Evolutionary conservation across 441 rosid species (phyloP).

Genomic region (Erysimum pusillum): DNA sequence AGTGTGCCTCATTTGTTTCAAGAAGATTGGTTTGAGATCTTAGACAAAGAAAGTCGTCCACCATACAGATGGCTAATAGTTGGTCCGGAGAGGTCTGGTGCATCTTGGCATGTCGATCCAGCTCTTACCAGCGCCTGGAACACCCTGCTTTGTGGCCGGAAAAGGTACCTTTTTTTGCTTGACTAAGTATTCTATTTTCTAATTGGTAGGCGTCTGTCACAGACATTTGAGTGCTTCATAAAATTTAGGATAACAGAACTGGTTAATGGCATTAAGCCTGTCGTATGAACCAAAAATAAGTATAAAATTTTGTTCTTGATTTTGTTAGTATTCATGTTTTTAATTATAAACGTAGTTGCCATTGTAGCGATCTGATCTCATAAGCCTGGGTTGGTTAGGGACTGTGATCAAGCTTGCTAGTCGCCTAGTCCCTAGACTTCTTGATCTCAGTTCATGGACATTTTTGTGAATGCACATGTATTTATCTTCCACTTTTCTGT

Average conservation of each 20-base stretch:
- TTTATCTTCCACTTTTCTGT: neutral
- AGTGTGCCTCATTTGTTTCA: conserved; percentile 82
- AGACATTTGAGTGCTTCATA: too few relatives aligned
- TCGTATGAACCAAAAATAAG: neutral
- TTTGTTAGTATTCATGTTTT: neutral
- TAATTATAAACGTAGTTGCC: neutral
- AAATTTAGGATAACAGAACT: conserved; percentile 1
- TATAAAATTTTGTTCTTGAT: neutral
- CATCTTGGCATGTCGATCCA: conserved; percentile 99
- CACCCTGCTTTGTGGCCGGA: conserved; percentile 90
- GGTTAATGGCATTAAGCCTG: neutral
- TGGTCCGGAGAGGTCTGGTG: conserved; percentile 99
- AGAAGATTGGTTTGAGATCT: conserved; percentile 88
- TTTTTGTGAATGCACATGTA: neutral
- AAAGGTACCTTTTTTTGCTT: conserved; percentile 62
- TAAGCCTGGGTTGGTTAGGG: neutral
- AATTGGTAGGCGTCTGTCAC: neutral
- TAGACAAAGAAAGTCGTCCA: conserved; percentile 81
- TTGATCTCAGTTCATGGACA: neutral
- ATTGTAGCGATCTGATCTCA: conserved; percentile 1
- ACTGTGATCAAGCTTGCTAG: conserved; percentile 3
- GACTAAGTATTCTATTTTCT: conserved; percentile 4
- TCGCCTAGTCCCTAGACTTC: neutral
- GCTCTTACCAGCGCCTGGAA: conserved; percentile 99
- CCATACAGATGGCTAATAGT: conserved; percentile 93